Percentiles rank a stretch among this genome's conserved stretches.
These are phyloP conservation scores for Mycena sp. DNA, from an alignment of 1,284 basidiomycete species.

Conservation along the genomic window DNA sequence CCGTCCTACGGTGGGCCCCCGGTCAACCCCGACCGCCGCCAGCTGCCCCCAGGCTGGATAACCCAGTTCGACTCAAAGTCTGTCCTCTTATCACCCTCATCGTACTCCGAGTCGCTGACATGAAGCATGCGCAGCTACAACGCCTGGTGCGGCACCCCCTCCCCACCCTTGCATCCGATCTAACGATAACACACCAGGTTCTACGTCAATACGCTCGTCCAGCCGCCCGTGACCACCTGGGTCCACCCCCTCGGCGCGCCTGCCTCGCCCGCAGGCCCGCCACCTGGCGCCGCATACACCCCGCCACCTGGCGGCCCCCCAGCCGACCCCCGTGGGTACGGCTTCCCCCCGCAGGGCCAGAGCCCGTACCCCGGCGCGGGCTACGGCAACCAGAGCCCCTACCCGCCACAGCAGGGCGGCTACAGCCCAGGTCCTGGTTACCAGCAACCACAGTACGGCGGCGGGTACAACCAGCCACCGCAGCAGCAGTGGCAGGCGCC, in stretches of 20 bases:
- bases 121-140: slow-evolving; percentile 58
- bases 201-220: slow-evolving; percentile 70
- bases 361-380: slow-evolving; percentile 36
- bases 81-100: slow-evolving; percentile 33
- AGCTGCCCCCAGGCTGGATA: slow-evolving; percentile 75
- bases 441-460: slow-evolving; percentile 27
- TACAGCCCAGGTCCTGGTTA: slow-evolving; percentile 31
- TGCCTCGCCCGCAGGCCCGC: slow-evolving; percentile 41
- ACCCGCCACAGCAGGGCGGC: slow-evolving; percentile 29
- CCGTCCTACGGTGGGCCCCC: slow-evolving; percentile 9
- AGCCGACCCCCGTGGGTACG: slow-evolving; percentile 35
- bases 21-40: slow-evolving; percentile 69
- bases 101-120: slow-evolving; percentile 28
- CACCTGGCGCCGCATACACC: slow-evolving; percentile 47
- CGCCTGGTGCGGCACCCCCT: slow-evolving; percentile 57
- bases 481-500: slow-evolving; percentile 23
- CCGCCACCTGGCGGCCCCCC: slow-evolving; percentile 57
- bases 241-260: slow-evolving; percentile 66
- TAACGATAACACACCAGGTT: slow-evolving; percentile 57
- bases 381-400: slow-evolving; percentile 30
- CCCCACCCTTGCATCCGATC: not conserved
- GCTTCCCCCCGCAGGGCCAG: slow-evolving; percentile 33
- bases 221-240: slow-evolving; percentile 73
- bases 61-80: slow-evolving; percentile 75
- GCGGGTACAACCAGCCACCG: slow-evolving; percentile 24